Evolutionary conservation across 768 basidiomycete species (phyloP), one percentile per base, ranked within the genome.

Genomic region (Suillus alpinus): DNA sequence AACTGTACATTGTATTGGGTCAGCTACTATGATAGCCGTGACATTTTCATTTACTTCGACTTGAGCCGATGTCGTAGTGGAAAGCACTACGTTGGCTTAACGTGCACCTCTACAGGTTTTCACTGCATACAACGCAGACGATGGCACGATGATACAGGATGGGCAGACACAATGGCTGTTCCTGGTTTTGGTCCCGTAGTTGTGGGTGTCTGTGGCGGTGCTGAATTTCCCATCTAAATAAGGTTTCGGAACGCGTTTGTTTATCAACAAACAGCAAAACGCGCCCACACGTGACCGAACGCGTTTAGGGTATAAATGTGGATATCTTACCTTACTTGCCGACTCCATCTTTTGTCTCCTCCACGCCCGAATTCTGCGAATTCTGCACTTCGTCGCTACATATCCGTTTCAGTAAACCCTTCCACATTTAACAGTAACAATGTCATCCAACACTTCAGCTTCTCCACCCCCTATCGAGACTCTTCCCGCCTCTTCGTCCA

Each of bases 401-500:
- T 23, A 29, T 59, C 26, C 13, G 13, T 14, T 53, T 34, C 5
- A 56, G 0, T 2, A 23, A 58, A 3, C 10, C 5, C 6, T n/a
- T 13, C 10, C 18, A 50, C 56, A n/a, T 14, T 60, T 6, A 43
- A 12, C 8, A 16, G 8, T 53, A 40, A 23, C 36, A 43, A 62
- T 62, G 61, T 62, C 61, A 10, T 62, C 61, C 47, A 62, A 62
- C 47, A 62, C 61, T 26, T 62, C 61, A 5, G 37, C 4, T 26
- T 62, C 61, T 12, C 61, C 61, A 40, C 61, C 61, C 61, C 61
- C 61, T 59, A 62, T 62, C 18, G 61, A 53, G 39, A 59, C 36
- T 18, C 57, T 62, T 31, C 58, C 50, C 4, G 50, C 47, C 3
- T 46, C 61, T 52, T 46, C 60, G 4, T 62, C 76, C 63, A 79